Evolutionary conservation across 1,284 basidiomycete species (phyloP), one percentile per base, ranked within the genome.

Genomic region (Ustilago hordei): DNA sequence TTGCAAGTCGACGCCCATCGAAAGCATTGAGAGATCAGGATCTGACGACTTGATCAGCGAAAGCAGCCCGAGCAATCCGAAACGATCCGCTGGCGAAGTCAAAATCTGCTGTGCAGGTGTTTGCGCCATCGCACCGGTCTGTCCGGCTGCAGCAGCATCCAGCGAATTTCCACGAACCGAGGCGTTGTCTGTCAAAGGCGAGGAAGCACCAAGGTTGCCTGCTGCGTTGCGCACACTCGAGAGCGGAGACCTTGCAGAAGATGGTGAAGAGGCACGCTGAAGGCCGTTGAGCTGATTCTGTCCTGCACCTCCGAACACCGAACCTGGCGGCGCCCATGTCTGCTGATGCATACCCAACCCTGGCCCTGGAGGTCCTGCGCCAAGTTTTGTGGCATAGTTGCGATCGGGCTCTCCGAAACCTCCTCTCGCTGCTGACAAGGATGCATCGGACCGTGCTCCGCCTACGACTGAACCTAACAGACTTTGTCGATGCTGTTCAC

Each of bases 31-130:
- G 84, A 92, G 90, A 87, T 98, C 95, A 60, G 92, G 89, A 87
- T 98, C 94, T 63, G 92, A 91, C 87, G 91, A 93, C 88, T 95
- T 95, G 87, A 98, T 95, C 89, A 95, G 91, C 66, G 93, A 92
- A 69, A 99, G 88, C 71, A 99, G 88, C 3, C 94, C 94, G 58
- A 97, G 87, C 43, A 99, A 88, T 0, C 96, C 96, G 92, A 95
- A 99, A 78, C 95, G 91, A 87, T 99, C 96, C 63, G 95, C 96
- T 0, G 96, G 94, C 60, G 93, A 94, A 79, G 93, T 91, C 60
- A 98, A 89, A 19, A 99, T 91, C 88, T 99, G 96, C 86, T 98
- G 94, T 47, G 95, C 95, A 0, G 96, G 95, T 68, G 95, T 81
- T 55, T 78, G 79, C 8, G 75, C 64, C 78, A 67, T 78, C 36